Percentiles rank a stretch among this genome's conserved stretches.
Evolutionary conservation across 1,139 yeast genomes (phyloP).

Genomic region (Candida tropicalis): DNA sequence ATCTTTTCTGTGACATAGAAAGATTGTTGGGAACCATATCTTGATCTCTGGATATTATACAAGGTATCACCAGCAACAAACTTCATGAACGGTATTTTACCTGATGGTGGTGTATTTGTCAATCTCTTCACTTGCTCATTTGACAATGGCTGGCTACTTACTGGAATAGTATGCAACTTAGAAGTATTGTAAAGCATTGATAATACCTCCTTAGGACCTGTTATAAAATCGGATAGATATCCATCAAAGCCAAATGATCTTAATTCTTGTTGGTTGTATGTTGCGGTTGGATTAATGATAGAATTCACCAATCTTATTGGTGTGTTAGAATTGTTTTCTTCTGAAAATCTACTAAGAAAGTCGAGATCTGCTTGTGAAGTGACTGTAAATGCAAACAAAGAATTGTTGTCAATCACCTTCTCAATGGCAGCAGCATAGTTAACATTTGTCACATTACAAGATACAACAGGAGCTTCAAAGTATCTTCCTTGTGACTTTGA

Average conservation of each 20-base stretch:
- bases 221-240: constrained; percentile 66
- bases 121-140: constrained; percentile 42
- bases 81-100: constrained; percentile 48
- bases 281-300: constrained; percentile 17
- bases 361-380: constrained; percentile 29
- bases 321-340: constrained; percentile 34
- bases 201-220: constrained; percentile 77
- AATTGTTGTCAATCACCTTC: constrained; percentile 54
- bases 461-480: constrained; percentile 77
- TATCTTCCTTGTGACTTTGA: constrained; percentile 42
- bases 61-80: constrained; percentile 63
- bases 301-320: constrained; percentile 36
- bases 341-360: constrained; percentile 29
- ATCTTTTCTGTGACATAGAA: constrained; percentile 43
- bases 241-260: constrained; percentile 73
- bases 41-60: constrained; percentile 54
- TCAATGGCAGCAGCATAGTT: constrained; percentile 59
- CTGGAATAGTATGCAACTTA: constrained; percentile 66
- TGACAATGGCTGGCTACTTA: constrained; percentile 46
- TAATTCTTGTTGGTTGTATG: constrained; percentile 36
- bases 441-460: constrained; percentile 56
- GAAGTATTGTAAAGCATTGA: constrained; percentile 69
- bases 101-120: constrained; percentile 33
- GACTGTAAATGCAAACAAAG: constrained; percentile 53
- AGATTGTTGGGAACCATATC: constrained; percentile 58